These are phyloP conservation scores for Coleophoma cylindrospora DNA, from an alignment of 2,329 filamentous ascomycete genomes.

Conservation along the genomic window DNA sequence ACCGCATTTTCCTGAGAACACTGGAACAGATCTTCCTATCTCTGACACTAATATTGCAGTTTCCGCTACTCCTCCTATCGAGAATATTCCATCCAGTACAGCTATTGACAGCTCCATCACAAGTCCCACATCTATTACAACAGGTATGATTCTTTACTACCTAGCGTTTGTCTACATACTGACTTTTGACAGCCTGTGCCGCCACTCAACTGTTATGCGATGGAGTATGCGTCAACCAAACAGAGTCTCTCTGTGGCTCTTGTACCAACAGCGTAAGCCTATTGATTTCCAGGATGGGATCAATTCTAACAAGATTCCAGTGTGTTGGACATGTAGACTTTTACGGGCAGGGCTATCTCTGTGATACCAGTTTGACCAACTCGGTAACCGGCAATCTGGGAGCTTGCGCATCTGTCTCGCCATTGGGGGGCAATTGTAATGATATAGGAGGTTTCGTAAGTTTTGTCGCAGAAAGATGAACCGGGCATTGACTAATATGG, in stretches of 20 bases:
- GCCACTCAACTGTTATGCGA: background rate
- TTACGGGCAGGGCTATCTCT: background rate
- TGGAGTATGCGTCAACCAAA: background rate
- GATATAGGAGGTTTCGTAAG: background rate
- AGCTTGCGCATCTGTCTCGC: background rate
- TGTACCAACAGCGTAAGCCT: background rate
- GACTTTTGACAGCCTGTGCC: background rate
- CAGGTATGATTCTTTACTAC: background rate
- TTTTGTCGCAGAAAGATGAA: background rate
- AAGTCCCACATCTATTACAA: background rate
- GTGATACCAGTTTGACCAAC: background rate
- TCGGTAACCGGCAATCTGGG: background rate
- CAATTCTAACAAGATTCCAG: background rate
- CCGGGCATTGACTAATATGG: background rate
- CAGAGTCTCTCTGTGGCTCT: background rate
- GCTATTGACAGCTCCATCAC: background rate
- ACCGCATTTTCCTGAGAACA: no score
- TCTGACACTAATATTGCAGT: no score
- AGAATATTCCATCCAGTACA: background rate
- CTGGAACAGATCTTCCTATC: no score
- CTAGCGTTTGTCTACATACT: background rate
- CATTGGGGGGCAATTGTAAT: background rate
- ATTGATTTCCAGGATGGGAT: background rate
- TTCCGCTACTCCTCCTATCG: no score
- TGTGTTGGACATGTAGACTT: background rate